Evolutionary conservation across 2,329 filamentous ascomycete species (phyloP).

Genomic region (Hypoxylon sp.): DNA sequence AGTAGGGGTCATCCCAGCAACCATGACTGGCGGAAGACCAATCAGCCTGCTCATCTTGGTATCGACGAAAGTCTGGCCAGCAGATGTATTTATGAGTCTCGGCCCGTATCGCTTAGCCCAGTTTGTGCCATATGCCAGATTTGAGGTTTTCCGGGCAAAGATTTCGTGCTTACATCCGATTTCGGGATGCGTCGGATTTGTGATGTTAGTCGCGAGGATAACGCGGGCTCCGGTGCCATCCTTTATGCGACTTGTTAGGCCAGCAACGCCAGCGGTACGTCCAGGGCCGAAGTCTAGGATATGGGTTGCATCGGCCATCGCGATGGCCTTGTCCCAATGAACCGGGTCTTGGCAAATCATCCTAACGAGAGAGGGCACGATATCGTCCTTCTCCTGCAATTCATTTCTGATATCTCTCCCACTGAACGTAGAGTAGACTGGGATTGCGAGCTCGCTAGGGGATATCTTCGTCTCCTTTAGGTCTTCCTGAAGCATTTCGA

Average conservation of each 20-base stretch:
- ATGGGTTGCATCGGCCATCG: conserved; percentile 52
- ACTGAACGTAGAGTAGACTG: conserved; percentile 54
- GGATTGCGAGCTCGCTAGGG: conserved; percentile 62
- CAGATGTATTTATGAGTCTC: conserved; percentile 40
- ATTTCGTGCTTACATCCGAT: conserved; percentile 48
- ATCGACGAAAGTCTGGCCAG: conserved; percentile 44
- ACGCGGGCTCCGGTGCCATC: conserved; percentile 54
- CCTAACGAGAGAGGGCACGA: conserved; percentile 48
- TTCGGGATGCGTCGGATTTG: conserved; percentile 41
- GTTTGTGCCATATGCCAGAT: conserved; percentile 61
- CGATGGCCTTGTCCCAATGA: conserved; percentile 48
- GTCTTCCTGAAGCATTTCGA: conserved; percentile 42
- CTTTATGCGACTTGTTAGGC: conserved; percentile 50
- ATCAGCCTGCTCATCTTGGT: conserved; percentile 61
- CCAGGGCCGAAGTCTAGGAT: conserved; percentile 56
- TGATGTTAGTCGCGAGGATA: conserved; percentile 48
- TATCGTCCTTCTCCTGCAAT: conserved; percentile 32
- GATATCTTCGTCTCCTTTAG: conserved; percentile 47
- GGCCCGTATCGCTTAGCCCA: conserved; percentile 47
- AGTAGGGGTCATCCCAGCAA: conserved; percentile 65
- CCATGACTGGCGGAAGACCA: conserved; percentile 63
- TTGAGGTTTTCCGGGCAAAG: conserved; percentile 76
- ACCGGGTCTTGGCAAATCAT: conserved; percentile 51
- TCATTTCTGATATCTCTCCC: conserved; percentile 51
- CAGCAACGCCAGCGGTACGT: conserved; percentile 51